phyloP scores from a whole-genome alignment of 768 basidiomycete species.

The Calocera viscosa region DNA sequence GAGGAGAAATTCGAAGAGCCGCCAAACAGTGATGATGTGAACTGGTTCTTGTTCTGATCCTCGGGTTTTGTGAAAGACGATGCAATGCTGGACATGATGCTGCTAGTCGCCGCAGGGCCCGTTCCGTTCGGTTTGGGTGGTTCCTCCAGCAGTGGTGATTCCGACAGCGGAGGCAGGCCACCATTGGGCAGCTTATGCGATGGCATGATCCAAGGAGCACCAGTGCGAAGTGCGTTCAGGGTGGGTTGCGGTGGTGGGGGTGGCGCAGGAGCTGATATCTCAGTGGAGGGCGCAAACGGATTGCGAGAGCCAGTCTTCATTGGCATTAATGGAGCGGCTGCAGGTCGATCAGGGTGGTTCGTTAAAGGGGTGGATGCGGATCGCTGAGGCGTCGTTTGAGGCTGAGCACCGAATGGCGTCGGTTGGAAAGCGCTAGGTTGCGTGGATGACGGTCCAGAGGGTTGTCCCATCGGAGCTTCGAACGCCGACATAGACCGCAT shows the following conservation, averaged over 20 bases:
- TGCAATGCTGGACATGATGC: conserved; percentile 48
- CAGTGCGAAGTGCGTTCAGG: conserved; percentile 63
- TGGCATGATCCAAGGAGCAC: conserved; percentile 24
- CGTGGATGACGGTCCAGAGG: conserved; percentile 12
- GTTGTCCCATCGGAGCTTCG: neutral
- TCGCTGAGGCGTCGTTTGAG: conserved; percentile 25
- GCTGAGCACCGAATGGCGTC: conserved; percentile 16
- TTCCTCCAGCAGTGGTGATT: neutral
- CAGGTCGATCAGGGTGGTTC: conserved; percentile 27
- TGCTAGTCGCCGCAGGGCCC: neutral
- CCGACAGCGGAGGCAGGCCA: neutral
- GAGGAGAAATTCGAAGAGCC: conserved; percentile 29
- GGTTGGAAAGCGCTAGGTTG: conserved; percentile 12
- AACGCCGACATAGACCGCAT: conserved; percentile 22
- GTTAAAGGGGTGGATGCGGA: conserved; percentile 65
- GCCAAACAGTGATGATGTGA: conserved; percentile 5
- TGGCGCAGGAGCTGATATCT: conserved; percentile 30
- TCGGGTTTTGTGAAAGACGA: conserved; percentile 52
- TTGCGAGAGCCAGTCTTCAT: conserved; percentile 92
- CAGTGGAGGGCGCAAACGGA: conserved; percentile 73
- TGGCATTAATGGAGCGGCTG: conserved; percentile 55
- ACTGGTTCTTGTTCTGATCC: conserved; percentile 13
- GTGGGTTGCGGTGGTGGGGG: conserved; percentile 69
- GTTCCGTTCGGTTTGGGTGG: conserved; percentile 7
- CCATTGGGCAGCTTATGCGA: conserved; percentile 6